Conservation (phyloP, 169 alveolate genomes). For the Perkinsus olseni region DNA sequence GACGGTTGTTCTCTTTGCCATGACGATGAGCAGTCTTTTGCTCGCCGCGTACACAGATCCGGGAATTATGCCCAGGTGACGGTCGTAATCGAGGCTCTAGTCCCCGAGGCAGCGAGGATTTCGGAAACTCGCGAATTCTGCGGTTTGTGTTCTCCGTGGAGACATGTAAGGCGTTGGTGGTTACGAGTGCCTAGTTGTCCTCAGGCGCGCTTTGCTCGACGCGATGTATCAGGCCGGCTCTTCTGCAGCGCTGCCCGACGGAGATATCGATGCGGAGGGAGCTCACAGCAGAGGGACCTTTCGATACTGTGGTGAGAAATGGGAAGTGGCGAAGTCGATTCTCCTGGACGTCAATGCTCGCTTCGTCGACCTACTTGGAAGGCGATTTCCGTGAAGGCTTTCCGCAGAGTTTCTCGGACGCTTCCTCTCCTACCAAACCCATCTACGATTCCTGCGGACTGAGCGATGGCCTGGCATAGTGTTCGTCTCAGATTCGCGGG, state of each 20-base stretch:
- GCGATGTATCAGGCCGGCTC: background rate
- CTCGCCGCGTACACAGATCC: background rate
- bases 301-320: background rate
- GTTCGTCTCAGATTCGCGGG: background rate
- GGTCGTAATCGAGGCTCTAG: no score
- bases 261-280: background rate
- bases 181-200: background rate
- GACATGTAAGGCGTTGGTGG: no score
- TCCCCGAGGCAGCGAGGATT: no score
- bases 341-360: no score
- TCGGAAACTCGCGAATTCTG: no score
- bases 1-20: background rate
- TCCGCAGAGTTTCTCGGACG: no score
- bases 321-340: no score
- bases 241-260: background rate
- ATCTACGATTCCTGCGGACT: no score
- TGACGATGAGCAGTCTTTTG: background rate
- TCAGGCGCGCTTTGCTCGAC: background rate
- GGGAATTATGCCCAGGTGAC: background rate
- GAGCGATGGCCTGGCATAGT: background rate
- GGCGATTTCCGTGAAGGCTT: no score
- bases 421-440: no score
- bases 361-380: no score
- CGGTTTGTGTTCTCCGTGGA: no score
- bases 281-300: background rate